Percentiles rank a stretch among this genome's conserved stretches.
These are phyloP conservation scores for Papiliotrema terrestris DNA, from an alignment of 1,284 basidiomycete species.

Conservation along the genomic window DNA sequence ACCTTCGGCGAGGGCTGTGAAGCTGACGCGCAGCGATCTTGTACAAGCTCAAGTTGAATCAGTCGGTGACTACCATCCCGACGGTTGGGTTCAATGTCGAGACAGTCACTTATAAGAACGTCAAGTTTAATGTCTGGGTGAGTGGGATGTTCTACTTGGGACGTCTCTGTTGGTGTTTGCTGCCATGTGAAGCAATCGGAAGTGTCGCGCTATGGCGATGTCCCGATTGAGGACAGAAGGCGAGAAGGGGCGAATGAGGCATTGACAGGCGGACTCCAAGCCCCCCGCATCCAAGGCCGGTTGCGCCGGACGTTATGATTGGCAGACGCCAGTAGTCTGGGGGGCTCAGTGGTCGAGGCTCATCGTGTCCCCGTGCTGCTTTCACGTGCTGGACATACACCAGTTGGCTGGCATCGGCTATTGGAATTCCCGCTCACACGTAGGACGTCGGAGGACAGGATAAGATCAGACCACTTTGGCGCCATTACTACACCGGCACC, in stretches of 20 bases:
- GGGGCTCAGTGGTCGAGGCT: too few species aligned
- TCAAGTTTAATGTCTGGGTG: slow-evolving; percentile 98
- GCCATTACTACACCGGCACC: slow-evolving; percentile 81
- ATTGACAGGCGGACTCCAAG: slow-evolving; percentile 3
- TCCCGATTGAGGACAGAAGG: too few species aligned
- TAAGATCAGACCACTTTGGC: slow-evolving; percentile 97
- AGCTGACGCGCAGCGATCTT: slow-evolving; percentile 70
- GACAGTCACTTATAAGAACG: slow-evolving; percentile 99
- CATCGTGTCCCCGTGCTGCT: too few species aligned
- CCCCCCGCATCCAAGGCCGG: too few species aligned
- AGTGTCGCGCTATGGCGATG: too few species aligned
- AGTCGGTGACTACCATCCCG: slow-evolving; percentile 97
- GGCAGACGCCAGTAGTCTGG: too few species aligned
- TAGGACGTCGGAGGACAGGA: slow-evolving; percentile 98
- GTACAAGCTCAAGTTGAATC: slow-evolving; percentile 98
- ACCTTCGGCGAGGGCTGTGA: too few species aligned
- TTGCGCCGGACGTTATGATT: too few species aligned
- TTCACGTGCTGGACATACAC: too few species aligned
- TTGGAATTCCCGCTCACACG: too few species aligned
- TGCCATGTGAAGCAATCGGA: not conserved
- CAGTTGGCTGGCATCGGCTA: too few species aligned
- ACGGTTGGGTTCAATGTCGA: slow-evolving; percentile 96
- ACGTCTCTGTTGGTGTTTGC: not conserved
- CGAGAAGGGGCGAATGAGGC: not conserved
- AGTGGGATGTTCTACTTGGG: too few species aligned